Evolutionary conservation across 139 green algal species (phyloP), one percentile per base, ranked within the genome.

Genomic region (Picochlorum sp.): DNA sequence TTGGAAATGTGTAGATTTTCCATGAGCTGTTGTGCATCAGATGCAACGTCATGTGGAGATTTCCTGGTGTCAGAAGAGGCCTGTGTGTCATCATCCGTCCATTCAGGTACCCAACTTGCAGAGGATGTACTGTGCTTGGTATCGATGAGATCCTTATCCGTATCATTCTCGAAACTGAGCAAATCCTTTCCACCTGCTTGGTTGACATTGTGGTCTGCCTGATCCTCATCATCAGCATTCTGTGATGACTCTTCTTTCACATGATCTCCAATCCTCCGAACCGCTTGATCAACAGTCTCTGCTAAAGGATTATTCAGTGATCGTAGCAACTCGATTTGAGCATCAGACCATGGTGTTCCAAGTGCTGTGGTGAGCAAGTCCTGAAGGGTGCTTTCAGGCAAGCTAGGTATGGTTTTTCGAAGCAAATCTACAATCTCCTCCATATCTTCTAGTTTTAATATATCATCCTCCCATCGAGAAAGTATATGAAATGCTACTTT

Each of bases 351-450:
- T n/a, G 20, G 5, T 28, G 3, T 30, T 28, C 41, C 60, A 11
- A 79, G 55, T 16, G 66, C 68, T 6, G 58, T 28, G 2, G 60
- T 79, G 18, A 85, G 63, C 34, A 78, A 57, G 16, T 81, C 68
- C 13, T 79, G 78, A 63, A 85, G 65, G 44, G 7, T 49, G n/a
- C 37, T 11, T 60, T 62, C 60, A 62, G 49, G 65, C 59, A 30
- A 70, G 18, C 31, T 49, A 0, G 78, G 70, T n/a, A 89, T 67
- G 3, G 83, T 70, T 18, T 77, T 54, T 61, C 81, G 82, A n/a
- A 91, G 69, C 47, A 77, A 78, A 16, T 72, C 37, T 20, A 90
- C 72, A 55, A 85, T 77, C 4, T 79, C 70, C 73, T 91, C 85
- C 71, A 91, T 73, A 62, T 91, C 83, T 2, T 59, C 15, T 68